Evolutionary conservation across 78 protist genomes (phyloP).

Genomic region (Polysphondylium violaceum): DNA sequence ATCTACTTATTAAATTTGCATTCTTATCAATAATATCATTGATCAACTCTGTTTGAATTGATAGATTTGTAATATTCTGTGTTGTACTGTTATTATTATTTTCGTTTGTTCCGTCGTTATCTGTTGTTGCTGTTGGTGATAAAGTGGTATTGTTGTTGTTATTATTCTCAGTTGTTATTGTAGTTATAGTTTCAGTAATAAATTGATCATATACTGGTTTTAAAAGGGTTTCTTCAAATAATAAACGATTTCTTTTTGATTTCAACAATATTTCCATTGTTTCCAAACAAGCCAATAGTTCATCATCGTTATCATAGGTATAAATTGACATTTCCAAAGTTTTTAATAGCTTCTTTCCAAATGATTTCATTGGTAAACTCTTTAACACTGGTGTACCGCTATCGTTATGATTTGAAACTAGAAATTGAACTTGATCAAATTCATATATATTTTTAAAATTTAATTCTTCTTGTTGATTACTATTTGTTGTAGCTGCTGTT

Average conservation of each 20-base stretch:
- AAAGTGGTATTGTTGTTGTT: neutral
- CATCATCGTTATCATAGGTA: slow-evolving; percentile 43
- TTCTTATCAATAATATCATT: neutral
- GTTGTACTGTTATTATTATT: slow-evolving; percentile 14
- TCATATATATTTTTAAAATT: neutral
- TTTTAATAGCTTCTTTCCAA: neutral
- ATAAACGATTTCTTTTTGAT: slow-evolving; percentile 11
- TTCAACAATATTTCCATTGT: slow-evolving; percentile 23
- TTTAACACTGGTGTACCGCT: neutral
- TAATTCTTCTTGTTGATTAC: slow-evolving; percentile 5
- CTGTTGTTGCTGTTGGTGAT: neutral
- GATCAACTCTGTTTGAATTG: slow-evolving; percentile 1
- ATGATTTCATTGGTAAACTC: neutral
- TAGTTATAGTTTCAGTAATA: neutral
- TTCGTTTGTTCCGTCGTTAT: neutral
- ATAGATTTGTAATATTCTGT: neutral
- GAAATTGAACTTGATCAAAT: neutral
- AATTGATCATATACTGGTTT: slow-evolving; percentile 64
- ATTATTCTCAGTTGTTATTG: neutral
- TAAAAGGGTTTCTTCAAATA: slow-evolving; percentile 3
- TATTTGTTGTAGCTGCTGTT: neutral
- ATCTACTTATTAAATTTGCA: slow-evolving; percentile 25
- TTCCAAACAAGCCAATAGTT: slow-evolving; percentile 47
- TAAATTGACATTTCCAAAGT: slow-evolving; percentile 46
- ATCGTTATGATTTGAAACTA: neutral